phyloP scores from a whole-genome alignment of 768 basidiomycete genomes.

The Glaciozyma antarctica region DNA sequence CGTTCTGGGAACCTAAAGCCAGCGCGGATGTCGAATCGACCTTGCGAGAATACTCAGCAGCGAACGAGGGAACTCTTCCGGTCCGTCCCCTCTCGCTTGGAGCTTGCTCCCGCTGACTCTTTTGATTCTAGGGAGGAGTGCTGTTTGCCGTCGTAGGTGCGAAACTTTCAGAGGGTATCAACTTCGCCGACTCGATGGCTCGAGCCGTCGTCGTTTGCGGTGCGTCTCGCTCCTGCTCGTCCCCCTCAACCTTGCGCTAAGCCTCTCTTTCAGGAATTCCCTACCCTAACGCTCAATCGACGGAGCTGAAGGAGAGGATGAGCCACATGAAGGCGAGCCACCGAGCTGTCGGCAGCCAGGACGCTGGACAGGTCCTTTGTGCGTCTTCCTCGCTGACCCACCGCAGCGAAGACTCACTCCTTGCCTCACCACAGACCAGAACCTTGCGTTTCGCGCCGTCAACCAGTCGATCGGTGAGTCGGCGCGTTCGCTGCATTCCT shows the following conservation, averaged over 20 bases:
- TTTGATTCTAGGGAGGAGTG: conserved; percentile 39
- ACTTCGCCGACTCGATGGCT: conserved; percentile 44
- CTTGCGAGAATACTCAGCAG: conserved; percentile 50
- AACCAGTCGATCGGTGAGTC: conserved; percentile 89
- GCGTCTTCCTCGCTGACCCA: conserved; percentile 49
- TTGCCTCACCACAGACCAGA: conserved; percentile 43
- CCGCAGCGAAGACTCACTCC: neutral
- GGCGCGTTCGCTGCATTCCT: neutral
- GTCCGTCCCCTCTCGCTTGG: neutral
- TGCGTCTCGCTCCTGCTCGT: neutral
- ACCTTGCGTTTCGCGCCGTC: conserved; percentile 50
- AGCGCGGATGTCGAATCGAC: conserved; percentile 61
- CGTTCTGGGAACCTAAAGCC: conserved; percentile 81
- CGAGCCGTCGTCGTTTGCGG: conserved; percentile 28
- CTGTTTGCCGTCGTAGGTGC: conserved; percentile 92
- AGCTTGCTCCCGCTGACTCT: neutral
- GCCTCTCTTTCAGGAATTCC: conserved; percentile 80
- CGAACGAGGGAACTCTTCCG: conserved; percentile 48
- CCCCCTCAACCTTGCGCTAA: conserved; percentile 38
- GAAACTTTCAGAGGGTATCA: conserved; percentile 86
- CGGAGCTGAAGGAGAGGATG: conserved; percentile 84
- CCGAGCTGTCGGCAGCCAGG: conserved; percentile 45
- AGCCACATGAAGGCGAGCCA: conserved; percentile 61
- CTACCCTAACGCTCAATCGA: conserved; percentile 82
- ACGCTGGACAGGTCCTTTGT: conserved; percentile 73